Evolutionary conservation across 2,329 filamentous ascomycete species (phyloP).

Genomic region (Sphaerulina musiva): DNA sequence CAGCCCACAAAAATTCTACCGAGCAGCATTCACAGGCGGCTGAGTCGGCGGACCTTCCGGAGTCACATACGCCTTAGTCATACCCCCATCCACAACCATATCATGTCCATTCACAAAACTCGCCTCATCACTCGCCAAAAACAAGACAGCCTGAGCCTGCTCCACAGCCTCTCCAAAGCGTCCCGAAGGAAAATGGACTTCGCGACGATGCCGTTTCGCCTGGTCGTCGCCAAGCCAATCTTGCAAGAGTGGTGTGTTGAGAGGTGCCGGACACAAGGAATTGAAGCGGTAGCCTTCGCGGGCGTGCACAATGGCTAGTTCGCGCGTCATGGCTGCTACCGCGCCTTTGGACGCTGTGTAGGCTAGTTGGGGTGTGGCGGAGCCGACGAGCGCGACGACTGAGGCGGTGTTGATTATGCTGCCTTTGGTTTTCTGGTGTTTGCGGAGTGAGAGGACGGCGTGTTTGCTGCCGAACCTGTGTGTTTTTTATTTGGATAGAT

Average conservation of each 20-base stretch:
- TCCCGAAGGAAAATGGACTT: slow-evolving; percentile 82
- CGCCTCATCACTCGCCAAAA: slow-evolving; percentile 79
- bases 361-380: slow-evolving; percentile 80
- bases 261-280: slow-evolving; percentile 77
- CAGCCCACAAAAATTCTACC: slow-evolving; percentile 14
- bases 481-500: too few species aligned
- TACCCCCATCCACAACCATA: slow-evolving; percentile 91
- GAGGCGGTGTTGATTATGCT: slow-evolving; percentile 91
- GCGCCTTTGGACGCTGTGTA: slow-evolving; percentile 94
- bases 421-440: slow-evolving; percentile 68
- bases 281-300: slow-evolving; percentile 88
- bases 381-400: slow-evolving; percentile 79
- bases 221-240: slow-evolving; percentile 87
- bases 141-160: slow-evolving; percentile 82
- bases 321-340: slow-evolving; percentile 80
- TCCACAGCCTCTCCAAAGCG: slow-evolving; percentile 91
- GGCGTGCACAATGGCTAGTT: slow-evolving; percentile 86
- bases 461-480: slow-evolving; percentile 73
- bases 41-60: slow-evolving; percentile 52
- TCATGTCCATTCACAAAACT: slow-evolving; percentile 87
- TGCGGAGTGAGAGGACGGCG: slow-evolving; percentile 72
- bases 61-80: slow-evolving; percentile 83
- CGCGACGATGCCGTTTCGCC: slow-evolving; percentile 71
- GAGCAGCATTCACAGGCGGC: slow-evolving; percentile 40
- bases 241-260: slow-evolving; percentile 87